phyloP scores from a whole-genome alignment of 306 rosid genomes.

The Quercus gilva region DNA sequence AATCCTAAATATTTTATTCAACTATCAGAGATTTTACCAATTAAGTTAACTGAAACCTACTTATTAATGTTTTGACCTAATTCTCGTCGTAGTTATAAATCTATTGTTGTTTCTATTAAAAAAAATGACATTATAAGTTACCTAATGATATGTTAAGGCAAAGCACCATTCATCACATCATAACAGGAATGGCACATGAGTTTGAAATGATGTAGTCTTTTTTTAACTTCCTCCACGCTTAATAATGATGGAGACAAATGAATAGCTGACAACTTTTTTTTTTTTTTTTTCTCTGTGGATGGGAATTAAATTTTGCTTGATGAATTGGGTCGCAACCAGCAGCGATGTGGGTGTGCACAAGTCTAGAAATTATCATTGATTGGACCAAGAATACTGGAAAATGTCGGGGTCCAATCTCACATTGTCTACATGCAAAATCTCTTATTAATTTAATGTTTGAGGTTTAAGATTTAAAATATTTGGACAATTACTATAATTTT shows the following conservation, averaged over 20 bases:
- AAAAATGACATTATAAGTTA: not conserved
- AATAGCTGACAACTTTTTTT: conserved; percentile 7
- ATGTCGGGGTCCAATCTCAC: not conserved
- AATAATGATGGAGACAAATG: conserved; percentile 7
- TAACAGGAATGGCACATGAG: conserved; percentile 6
- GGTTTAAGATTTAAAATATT: too few species aligned
- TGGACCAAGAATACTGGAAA: not conserved
- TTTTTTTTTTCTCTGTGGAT: not conserved
- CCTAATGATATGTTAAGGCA: not conserved
- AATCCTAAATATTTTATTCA: rapidly evolving
- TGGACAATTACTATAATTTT: too few species aligned
- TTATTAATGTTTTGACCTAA: too few species aligned
- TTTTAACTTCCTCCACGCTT: not conserved
- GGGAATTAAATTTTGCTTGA: not conserved
- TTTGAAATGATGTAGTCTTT: conserved; percentile 5
- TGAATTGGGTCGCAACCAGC: not conserved
- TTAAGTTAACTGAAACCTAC: rapidly evolving
- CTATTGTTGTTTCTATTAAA: too few species aligned
- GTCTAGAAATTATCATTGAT: not conserved
- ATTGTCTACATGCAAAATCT: too few species aligned
- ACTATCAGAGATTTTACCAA: rapidly evolving
- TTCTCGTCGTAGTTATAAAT: too few species aligned
- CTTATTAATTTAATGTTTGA: too few species aligned
- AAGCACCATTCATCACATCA: not conserved
- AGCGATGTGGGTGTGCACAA: not conserved